Conservation (phyloP, 257 asterid genomes). For the Leonotis leonurus region DNA sequence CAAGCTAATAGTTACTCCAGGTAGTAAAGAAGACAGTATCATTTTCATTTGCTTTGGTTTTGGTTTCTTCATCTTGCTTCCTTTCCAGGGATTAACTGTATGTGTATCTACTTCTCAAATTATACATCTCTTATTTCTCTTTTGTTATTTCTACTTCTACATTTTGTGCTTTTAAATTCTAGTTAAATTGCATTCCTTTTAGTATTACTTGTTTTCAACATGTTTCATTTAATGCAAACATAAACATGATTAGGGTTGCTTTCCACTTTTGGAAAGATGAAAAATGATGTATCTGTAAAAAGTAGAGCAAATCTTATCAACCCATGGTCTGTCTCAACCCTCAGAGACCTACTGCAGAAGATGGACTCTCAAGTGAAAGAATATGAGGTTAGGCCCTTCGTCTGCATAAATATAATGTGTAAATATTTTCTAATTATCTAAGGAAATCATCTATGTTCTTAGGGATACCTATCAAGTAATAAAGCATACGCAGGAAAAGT, state of each 20-base stretch:
- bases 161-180: too few species aligned
- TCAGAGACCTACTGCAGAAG: conserved; percentile 33
- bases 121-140: background rate
- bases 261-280: conserved; percentile 33
- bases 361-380: conserved; percentile 34
- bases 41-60: background rate
- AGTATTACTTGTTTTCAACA: background rate
- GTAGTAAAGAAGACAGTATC: background rate
- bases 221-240: background rate
- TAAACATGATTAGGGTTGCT: conserved; percentile 13
- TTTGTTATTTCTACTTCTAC: background rate
- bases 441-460: conserved; percentile 13
- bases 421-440: background rate
- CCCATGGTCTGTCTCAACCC: conserved; percentile 66
- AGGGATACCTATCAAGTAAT: conserved; percentile 63
- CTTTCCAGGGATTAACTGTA: background rate
- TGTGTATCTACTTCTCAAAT: background rate
- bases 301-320: conserved; percentile 44
- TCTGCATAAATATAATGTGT: background rate
- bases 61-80: background rate
- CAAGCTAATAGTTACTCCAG: too few species aligned
- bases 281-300: conserved; percentile 18
- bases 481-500: conserved; percentile 80
- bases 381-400: conserved; percentile 34
- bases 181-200: background rate